Evolutionary conservation across 441 rosid species (phyloP), one percentile per base, ranked within the genome.

Genomic region (Biscutella laevigata): DNA sequence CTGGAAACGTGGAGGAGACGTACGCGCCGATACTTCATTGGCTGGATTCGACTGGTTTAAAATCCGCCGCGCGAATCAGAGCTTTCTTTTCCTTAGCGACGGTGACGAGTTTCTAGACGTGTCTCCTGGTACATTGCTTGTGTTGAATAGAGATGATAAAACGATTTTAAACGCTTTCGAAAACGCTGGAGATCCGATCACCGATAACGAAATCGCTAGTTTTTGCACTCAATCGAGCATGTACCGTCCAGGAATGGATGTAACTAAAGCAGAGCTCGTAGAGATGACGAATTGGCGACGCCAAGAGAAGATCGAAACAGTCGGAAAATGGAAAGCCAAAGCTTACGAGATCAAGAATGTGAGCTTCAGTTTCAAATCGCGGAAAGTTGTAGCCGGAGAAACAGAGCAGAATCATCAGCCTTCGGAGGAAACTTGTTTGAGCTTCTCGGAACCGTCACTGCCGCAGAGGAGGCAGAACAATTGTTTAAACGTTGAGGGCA

Each of bases 31-130:
- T 37, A 83, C 85, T 2, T 79, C 95, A 2, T 43, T 91, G 1
- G 88, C 90, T 3, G 95, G 98, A n/a, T 91, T 91, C 50, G 96
- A 91, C 51, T 88, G 90, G 15, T 63, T 88, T 57, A 87, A 81
- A 57, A 88, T 88, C 53, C 86, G 77, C 55, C 85, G 95, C 4
- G 86, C 95, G 5, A 91, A 91, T 44, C 96, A 80, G 71, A 85
- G 95, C 62, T 84, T 91, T 47, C 79, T 85, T 16, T 88, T 87
- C 67, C 78, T 91, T 1, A 84, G 95, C 2, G 95, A 91, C 9
- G 98, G 96, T 1, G 95, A 80, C 11, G 67, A 59, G 19, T 55
- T 26, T 34, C 79, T 76, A 46, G 69, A 64, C 35, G 53, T 91
- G 8, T 67, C 94, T 6, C 52, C 82, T 0, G 96, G 98, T 3